Conservation (phyloP, 2,329 filamentous ascomycete species). For the Cercospora sp. region DNA sequence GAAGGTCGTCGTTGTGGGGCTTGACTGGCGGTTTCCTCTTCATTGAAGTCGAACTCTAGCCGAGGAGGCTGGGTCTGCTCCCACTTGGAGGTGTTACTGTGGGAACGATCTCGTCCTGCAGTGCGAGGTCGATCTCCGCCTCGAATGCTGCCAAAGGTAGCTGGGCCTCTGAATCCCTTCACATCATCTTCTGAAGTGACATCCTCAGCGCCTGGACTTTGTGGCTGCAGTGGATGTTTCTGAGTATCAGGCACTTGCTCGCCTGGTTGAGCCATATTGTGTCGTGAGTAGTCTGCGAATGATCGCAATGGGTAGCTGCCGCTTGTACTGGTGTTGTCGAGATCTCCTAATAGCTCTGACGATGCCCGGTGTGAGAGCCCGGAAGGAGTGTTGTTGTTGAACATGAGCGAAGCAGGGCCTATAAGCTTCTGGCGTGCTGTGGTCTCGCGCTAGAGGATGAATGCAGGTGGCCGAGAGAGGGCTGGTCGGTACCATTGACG, state of each 20-base stretch:
- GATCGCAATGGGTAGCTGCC: slow-evolving; percentile 16
- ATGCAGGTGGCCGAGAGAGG: slow-evolving; percentile 14
- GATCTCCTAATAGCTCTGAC: slow-evolving; percentile 10
- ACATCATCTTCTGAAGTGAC: slow-evolving; percentile 18
- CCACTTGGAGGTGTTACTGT: slow-evolving; percentile 26
- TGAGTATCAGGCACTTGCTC: not conserved
- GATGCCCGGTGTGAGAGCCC: slow-evolving; percentile 16
- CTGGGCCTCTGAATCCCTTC: slow-evolving; percentile 14
- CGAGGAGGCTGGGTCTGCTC: slow-evolving; percentile 20
- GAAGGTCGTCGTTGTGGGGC: slow-evolving; percentile 30
- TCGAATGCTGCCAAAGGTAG: slow-evolving; percentile 9
- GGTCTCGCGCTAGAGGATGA: not conserved
- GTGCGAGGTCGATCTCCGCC: slow-evolving; percentile 11
- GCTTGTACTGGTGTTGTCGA: not conserved
- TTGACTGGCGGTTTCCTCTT: slow-evolving; percentile 20
- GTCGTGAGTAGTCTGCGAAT: slow-evolving; percentile 14
- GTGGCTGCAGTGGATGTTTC: slow-evolving; percentile 6
- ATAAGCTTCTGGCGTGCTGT: slow-evolving; percentile 14
- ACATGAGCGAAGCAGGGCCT: slow-evolving; percentile 10
- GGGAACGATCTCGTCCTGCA: slow-evolving; percentile 21
- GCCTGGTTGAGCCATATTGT: slow-evolving; percentile 16
- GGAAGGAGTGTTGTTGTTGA: slow-evolving; percentile 8
- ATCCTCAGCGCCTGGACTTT: slow-evolving; percentile 15
- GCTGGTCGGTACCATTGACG: slow-evolving; percentile 16
- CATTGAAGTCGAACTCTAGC: slow-evolving; percentile 29